These are phyloP conservation scores for Myxozyma monticola DNA, from an alignment of 805 yeast species.

Conservation along the genomic window DNA sequence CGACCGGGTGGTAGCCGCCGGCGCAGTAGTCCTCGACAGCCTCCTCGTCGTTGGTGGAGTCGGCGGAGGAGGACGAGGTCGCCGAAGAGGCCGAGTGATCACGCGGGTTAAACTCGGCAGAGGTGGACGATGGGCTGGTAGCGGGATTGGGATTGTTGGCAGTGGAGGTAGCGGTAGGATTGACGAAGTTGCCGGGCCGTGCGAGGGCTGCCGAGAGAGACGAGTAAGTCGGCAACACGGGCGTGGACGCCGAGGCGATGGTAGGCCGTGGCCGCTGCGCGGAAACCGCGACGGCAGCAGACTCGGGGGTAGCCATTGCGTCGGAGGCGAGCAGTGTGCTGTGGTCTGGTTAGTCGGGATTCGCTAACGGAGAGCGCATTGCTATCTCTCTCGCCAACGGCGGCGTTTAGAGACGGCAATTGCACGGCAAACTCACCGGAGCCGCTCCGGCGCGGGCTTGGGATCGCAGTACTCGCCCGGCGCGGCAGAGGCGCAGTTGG, in stretches of 20 bases:
- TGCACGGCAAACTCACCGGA: slow-evolving; percentile 7
- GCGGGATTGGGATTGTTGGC: slow-evolving; percentile 13
- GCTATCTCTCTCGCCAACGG: background rate
- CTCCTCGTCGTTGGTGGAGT: slow-evolving; percentile 63
- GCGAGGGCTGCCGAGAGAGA: background rate
- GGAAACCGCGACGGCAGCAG: slow-evolving; percentile 3
- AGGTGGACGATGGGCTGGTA: slow-evolving; percentile 4
- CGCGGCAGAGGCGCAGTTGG: slow-evolving; percentile 16
- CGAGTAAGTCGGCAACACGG: slow-evolving; percentile 5
- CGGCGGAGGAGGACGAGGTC: slow-evolving; percentile 6
- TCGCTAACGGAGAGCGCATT: background rate
- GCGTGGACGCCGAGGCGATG: slow-evolving; percentile 6
- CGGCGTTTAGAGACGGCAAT: background rate
- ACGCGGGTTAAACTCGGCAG: too few relatives aligned
- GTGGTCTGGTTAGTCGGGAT: too few relatives aligned
- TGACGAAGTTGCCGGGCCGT: slow-evolving; percentile 1
- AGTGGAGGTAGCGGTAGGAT: slow-evolving; percentile 8
- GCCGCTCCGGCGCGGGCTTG: slow-evolving; percentile 19
- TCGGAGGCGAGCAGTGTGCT: slow-evolving; percentile 17
- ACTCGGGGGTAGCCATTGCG: slow-evolving; percentile 12
- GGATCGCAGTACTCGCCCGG: slow-evolving; percentile 19
- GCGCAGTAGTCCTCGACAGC: slow-evolving; percentile 77
- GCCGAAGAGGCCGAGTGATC: slow-evolving; percentile 13
- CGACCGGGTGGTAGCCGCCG: slow-evolving; percentile 97
- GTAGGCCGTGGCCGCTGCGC: slow-evolving; percentile 8